These are phyloP conservation scores for Chlamydomonas asymmetrica DNA, from an alignment of 139 green algal species.

Conservation along the genomic window DNA sequence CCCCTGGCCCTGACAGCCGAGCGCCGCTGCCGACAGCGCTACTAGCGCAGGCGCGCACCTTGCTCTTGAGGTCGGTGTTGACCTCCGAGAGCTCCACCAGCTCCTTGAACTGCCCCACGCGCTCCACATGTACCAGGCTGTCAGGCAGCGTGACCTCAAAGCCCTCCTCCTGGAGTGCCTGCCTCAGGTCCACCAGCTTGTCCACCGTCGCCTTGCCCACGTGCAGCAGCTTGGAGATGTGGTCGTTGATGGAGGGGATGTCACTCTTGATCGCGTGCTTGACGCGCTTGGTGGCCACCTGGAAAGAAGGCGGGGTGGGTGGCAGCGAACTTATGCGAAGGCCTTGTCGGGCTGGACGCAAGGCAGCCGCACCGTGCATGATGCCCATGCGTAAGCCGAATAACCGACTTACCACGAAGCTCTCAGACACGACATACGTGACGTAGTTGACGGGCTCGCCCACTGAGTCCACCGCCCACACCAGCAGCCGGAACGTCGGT, in stretches of 20 bases:
- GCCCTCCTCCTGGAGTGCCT: constrained; percentile 31
- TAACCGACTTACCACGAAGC: constrained; percentile 56
- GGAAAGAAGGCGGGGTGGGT: background rate
- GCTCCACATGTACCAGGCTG: constrained; percentile 29
- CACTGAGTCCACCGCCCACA: constrained; percentile 57
- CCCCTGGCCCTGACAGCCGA: too few relatives aligned
- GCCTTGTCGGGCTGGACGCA: too few relatives aligned
- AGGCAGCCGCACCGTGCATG: too few relatives aligned
- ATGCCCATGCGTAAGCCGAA: too few relatives aligned
- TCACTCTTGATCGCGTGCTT: constrained; percentile 69
- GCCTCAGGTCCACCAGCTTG: constrained; percentile 48
- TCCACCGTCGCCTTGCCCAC: constrained; percentile 65
- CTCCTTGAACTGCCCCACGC: constrained; percentile 60
- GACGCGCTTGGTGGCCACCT: constrained; percentile 66
- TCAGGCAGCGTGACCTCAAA: constrained; percentile 38
- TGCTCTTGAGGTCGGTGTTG: constrained; percentile 70
- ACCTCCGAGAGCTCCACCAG: constrained; percentile 67
- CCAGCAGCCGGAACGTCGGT: constrained; percentile 62
- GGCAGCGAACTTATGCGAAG: too few relatives aligned
- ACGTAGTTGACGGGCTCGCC: constrained; percentile 46
- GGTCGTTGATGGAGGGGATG: constrained; percentile 54
- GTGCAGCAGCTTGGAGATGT: constrained; percentile 64
- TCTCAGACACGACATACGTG: constrained; percentile 63
- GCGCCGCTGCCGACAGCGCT: too few relatives aligned
- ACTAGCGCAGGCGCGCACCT: too few relatives aligned